Conservation (phyloP, 2,329 filamentous ascomycete genomes). For the Blastomyces emzantsi region DNA sequence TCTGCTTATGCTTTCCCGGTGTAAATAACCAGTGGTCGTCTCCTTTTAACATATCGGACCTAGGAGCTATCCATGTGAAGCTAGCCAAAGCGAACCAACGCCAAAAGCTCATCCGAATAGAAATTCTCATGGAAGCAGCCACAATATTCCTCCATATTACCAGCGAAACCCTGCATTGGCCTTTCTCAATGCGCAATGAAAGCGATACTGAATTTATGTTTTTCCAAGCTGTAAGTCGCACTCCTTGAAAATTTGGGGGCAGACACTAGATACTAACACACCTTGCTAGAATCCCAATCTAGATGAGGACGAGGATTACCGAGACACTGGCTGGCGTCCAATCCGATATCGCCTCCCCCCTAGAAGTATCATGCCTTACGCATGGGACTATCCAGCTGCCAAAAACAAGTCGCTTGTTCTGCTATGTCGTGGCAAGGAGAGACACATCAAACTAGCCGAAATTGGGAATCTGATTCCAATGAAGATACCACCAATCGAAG, state of each 20-base stretch:
- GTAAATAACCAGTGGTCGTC: constrained; percentile 97
- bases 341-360: constrained; percentile 87
- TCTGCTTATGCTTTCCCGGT: constrained; percentile 86
- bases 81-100: constrained; percentile 82
- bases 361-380: constrained; percentile 97
- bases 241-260: background rate
- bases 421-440: constrained; percentile 65
- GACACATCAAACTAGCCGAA: constrained; percentile 89
- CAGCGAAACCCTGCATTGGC: constrained; percentile 90
- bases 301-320: constrained; percentile 78
- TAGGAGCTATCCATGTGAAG: constrained; percentile 89
- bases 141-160: constrained; percentile 90
- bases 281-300: constrained; percentile 61
- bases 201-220: constrained; percentile 96
- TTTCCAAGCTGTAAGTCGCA: constrained; percentile 60
- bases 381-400: constrained; percentile 98
- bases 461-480: constrained; percentile 95
- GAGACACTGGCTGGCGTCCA: constrained; percentile 75
- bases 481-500: constrained; percentile 64
- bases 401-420: constrained; percentile 91
- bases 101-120: constrained; percentile 77
- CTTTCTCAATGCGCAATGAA: constrained; percentile 97
- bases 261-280: constrained; percentile 7
- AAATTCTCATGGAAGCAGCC: constrained; percentile 84
- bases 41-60: constrained; percentile 92